Evolutionary conservation across 345 rosid species (phyloP), one percentile per base, ranked within the genome.

Genomic region (Eucalyptus pauciflora): DNA sequence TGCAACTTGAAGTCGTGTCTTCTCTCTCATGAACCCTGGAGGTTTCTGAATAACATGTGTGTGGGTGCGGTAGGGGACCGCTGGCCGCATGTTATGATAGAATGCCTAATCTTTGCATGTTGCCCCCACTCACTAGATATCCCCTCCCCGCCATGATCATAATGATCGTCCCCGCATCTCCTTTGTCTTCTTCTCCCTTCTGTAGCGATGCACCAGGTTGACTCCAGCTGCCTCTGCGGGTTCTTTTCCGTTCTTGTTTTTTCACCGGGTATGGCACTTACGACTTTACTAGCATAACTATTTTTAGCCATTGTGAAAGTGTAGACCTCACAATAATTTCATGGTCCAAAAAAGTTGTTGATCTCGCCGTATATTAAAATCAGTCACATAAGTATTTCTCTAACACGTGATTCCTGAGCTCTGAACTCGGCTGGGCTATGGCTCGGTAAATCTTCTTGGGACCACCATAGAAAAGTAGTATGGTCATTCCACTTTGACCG

Each of bases 21-120:
- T 91, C 91, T 92, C 92, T 92, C 92, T 90, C 87, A 24, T 56
- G 91, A 92, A 87, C 71, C 91, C 88, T 90, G 90, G 89, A 91
- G 87, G 86, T 91, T 87, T 91, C 89, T 86, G 88, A 64, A 33
- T 45, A 88, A 20, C 13, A 14, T 48, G 62, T 37, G 13, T 71
- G 81, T 10, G 83, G 83, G 25, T 76, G 31, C 16, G 13, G 37
- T 45, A 37, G 93, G 94, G 93, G 93, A 92, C 93, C 92, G 86
- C 88, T 41, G 37, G 43, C n/a, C 50, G 76, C 50, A 52, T 24
- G 37, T 86, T 41, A 86, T 31, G 62, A n/a, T 51, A 13, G 25
- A 71, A 22, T 71, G 83, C 46, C 46, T 37, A 18, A 71, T 18
- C 27, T 37, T 64, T 18, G 83, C 83, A 37, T 37, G 83, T 20